phyloP scores from a whole-genome alignment of 2,329 filamentous ascomycete species.

The Arthrobotrys sinensis region DNA sequence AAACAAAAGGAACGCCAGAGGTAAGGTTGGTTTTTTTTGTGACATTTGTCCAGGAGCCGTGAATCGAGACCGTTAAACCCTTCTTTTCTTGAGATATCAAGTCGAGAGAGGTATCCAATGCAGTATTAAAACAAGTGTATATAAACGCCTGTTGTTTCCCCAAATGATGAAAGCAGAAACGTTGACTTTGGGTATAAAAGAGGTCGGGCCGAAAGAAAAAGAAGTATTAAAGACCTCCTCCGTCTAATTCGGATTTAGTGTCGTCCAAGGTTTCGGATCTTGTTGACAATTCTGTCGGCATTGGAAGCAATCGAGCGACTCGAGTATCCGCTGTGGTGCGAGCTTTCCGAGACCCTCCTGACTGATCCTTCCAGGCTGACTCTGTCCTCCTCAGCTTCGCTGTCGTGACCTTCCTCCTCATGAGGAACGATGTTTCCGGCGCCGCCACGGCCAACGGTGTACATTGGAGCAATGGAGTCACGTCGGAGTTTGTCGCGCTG shows the following conservation, averaged over 20 bases:
- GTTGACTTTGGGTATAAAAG: constrained; percentile 37
- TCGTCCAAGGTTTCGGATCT: constrained; percentile 57
- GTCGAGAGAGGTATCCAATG: constrained; percentile 32
- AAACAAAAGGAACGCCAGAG: constrained; percentile 40
- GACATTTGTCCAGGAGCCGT: constrained; percentile 46
- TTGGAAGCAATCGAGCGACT: constrained; percentile 47
- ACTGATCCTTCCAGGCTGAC: constrained; percentile 54
- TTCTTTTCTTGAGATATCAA: constrained; percentile 2
- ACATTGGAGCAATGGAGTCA: constrained; percentile 72
- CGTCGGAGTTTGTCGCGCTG: constrained; percentile 72
- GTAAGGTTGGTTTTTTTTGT: constrained; percentile 33
- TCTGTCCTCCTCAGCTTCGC: constrained; percentile 54
- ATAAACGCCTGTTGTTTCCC: constrained; percentile 46
- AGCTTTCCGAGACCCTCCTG: constrained; percentile 53
- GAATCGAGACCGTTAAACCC: constrained; percentile 33
- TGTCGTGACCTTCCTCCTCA: constrained; percentile 60
- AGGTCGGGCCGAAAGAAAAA: constrained; percentile 12
- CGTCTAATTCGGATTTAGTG: constrained; percentile 32
- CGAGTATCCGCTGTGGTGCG: constrained; percentile 49
- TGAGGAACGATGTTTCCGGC: constrained; percentile 72
- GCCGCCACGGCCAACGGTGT: constrained; percentile 77
- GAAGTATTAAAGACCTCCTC: constrained; percentile 19
- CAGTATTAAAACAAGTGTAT: constrained; percentile 50
- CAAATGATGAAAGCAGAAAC: constrained; percentile 40
- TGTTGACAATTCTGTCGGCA: constrained; percentile 59